These are phyloP conservation scores for Ambrosia hybrid DNA, from an alignment of 140 eudicot genomes.

Conservation along the genomic window DNA sequence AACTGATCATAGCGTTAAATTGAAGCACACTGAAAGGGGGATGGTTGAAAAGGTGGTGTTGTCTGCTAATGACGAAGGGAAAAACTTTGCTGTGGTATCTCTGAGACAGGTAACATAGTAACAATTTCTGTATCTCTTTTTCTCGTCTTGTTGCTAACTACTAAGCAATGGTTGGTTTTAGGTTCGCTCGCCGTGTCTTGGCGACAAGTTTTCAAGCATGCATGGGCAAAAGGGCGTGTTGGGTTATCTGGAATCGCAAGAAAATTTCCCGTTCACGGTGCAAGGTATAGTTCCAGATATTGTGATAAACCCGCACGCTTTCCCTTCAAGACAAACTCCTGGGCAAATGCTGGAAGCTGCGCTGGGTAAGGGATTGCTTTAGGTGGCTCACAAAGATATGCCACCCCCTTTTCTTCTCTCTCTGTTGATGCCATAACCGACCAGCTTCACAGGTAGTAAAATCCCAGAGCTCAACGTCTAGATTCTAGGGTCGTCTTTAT, in stretches of 20 bases:
- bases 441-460: slow-evolving; percentile 83
- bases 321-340: slow-evolving; percentile 84
- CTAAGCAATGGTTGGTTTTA: slow-evolving; percentile 35
- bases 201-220: slow-evolving; percentile 94
- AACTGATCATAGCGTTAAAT: slow-evolving; percentile 74
- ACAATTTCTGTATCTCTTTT: background rate
- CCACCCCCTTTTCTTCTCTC: slow-evolving; percentile 83
- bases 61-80: slow-evolving; percentile 88
- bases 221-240: slow-evolving; percentile 97
- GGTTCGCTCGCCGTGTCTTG: slow-evolving; percentile 92
- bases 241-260: slow-evolving; percentile 80
- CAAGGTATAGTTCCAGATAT: slow-evolving; percentile 96
- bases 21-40: slow-evolving; percentile 92
- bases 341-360: slow-evolving; percentile 93
- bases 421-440: slow-evolving; percentile 71
- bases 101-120: slow-evolving; percentile 69
- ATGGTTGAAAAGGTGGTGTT: slow-evolving; percentile 90
- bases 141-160: background rate
- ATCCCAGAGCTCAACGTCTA: too few relatives aligned
- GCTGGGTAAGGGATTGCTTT: slow-evolving; percentile 79
- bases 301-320: slow-evolving; percentile 90
- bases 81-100: slow-evolving; percentile 83
- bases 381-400: slow-evolving; percentile 69
- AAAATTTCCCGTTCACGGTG: slow-evolving; percentile 74
- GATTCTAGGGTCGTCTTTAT: background rate